phyloP scores from a whole-genome alignment of 352 stramenopile species.

The Phytophthora brassicae region DNA sequence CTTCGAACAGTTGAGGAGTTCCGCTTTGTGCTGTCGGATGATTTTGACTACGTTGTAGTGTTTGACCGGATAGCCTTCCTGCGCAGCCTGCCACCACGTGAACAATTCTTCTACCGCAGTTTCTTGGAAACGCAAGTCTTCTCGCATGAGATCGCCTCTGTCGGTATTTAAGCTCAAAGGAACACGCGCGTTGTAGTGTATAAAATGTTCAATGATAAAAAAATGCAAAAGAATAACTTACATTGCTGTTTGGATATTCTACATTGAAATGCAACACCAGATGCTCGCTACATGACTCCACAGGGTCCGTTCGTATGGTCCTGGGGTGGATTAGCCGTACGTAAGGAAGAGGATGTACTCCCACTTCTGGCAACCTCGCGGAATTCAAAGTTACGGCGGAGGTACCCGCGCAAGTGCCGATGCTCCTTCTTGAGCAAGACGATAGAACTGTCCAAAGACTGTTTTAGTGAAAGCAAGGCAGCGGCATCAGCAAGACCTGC shows the following conservation, averaged over 20 bases:
- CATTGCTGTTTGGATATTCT: constrained; percentile 23
- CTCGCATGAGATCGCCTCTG: constrained; percentile 79
- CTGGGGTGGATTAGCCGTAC: constrained; percentile 11
- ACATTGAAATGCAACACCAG: constrained; percentile 19
- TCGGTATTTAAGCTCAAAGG: constrained; percentile 35
- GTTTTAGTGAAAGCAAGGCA: constrained; percentile 23
- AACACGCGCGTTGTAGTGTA: constrained; percentile 2
- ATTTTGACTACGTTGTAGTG: constrained; percentile 87
- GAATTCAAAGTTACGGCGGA: constrained; percentile 84
- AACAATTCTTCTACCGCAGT: constrained; percentile 69
- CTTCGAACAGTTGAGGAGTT: constrained; percentile 71
- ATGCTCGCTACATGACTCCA: constrained; percentile 32
- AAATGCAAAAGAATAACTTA: constrained; percentile 31
- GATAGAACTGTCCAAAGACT: constrained; percentile 32
- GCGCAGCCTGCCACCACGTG: constrained; percentile 44
- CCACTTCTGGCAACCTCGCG: constrained; percentile 26
- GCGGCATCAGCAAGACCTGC: constrained; percentile 19
- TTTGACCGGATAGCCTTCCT: constrained; percentile 81
- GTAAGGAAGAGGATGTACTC: constrained; percentile 21
- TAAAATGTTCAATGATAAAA: constrained; percentile 14
- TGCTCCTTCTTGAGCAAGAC: constrained; percentile 64
- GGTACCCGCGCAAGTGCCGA: constrained; percentile 63
- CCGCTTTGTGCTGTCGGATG: constrained; percentile 83
- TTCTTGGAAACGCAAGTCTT: constrained; percentile 89
- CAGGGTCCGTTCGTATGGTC: constrained; percentile 34